phyloP scores from a whole-genome alignment of 495 filamentous ascomycete species.

The Neurospora terricola region DNA sequence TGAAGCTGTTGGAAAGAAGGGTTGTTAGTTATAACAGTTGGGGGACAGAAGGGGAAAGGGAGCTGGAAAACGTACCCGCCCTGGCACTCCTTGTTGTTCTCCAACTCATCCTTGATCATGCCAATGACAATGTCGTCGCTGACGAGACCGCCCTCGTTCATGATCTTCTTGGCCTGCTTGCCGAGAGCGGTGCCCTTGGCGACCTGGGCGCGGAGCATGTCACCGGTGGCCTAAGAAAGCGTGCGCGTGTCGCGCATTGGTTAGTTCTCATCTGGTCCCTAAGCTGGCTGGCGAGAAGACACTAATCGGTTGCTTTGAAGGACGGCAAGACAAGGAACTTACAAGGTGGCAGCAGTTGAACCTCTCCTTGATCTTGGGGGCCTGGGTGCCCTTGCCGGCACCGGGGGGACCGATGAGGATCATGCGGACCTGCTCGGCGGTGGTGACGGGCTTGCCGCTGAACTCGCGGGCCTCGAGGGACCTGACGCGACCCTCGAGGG shows the following conservation, averaged over 20 bases:
- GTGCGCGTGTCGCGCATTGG: neutral
- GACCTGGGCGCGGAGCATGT: slow-evolving; percentile 98
- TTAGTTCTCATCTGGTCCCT: neutral
- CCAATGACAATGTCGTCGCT: slow-evolving; percentile 98
- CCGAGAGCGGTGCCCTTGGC: slow-evolving; percentile 94
- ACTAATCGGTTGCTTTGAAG: neutral
- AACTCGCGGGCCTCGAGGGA: slow-evolving; percentile 58
- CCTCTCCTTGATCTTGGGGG: slow-evolving; percentile 94
- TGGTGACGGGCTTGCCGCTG: slow-evolving; percentile 30
- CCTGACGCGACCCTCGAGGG: slow-evolving; percentile 75
- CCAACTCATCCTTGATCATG: slow-evolving; percentile 97
- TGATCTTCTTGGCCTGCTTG: slow-evolving; percentile 99
- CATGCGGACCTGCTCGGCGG: slow-evolving; percentile 70
- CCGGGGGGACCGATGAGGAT: slow-evolving; percentile 96
- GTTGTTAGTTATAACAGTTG: neutral
- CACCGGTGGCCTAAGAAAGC: slow-evolving; percentile 72
- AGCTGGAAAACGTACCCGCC: slow-evolving; percentile 60
- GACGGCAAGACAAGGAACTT: slow-evolving; percentile 23
- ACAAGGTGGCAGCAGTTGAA: slow-evolving; percentile 95
- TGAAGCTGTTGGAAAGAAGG: slow-evolving; percentile 56
- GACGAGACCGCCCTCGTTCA: slow-evolving; percentile 95
- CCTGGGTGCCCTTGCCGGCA: slow-evolving; percentile 98
- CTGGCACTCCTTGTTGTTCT: slow-evolving; percentile 89
- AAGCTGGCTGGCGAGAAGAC: neutral
- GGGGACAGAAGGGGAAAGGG: neutral